Evolutionary conservation across 2,329 filamentous ascomycete species (phyloP).

Genomic region (Neoscytalidium dimidiatum): DNA sequence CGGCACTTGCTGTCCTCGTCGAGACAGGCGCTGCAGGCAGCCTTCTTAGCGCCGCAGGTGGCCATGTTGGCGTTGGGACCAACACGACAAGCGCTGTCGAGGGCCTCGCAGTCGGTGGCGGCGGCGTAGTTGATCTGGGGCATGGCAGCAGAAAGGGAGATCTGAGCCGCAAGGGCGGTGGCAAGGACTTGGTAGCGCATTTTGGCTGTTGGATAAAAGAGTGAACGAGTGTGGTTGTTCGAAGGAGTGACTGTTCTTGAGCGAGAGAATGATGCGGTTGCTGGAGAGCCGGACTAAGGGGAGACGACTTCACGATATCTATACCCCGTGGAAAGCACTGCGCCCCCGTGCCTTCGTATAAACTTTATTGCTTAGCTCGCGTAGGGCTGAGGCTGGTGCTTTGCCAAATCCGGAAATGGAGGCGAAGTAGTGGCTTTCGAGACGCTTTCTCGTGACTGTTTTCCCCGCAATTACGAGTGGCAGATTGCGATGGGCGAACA

Average conservation of each 20-base stretch:
- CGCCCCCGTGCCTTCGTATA: constrained; percentile 1
- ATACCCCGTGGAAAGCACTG: not conserved
- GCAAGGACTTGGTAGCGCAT: constrained; percentile 15
- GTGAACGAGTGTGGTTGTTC: constrained; percentile 4
- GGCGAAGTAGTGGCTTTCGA: not conserved
- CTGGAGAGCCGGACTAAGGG: not conserved
- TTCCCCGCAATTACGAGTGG: constrained; percentile 12
- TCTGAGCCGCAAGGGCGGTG: constrained; percentile 8
- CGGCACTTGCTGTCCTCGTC: not conserved
- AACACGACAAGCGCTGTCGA: not conserved
- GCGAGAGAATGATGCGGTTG: constrained; percentile 1
- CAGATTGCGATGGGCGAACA: constrained; percentile 3
- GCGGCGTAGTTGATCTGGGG: not conserved
- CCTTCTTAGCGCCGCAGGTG: not conserved
- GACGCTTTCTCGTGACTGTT: not conserved
- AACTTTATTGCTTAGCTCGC: constrained; percentile 10
- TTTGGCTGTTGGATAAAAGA: not conserved
- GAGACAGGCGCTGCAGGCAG: not conserved
- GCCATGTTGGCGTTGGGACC: constrained; percentile 13
- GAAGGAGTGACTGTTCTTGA: constrained; percentile 4
- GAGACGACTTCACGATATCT: not conserved
- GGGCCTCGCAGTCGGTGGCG: not conserved
- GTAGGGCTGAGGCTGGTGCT: constrained; percentile 15
- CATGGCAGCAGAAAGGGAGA: constrained; percentile 4
- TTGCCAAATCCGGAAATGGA: not conserved